Evolutionary conservation across 208 protist species (phyloP), one percentile per base, ranked within the genome.

Genomic region (Acanthamoeba rhysodes): DNA sequence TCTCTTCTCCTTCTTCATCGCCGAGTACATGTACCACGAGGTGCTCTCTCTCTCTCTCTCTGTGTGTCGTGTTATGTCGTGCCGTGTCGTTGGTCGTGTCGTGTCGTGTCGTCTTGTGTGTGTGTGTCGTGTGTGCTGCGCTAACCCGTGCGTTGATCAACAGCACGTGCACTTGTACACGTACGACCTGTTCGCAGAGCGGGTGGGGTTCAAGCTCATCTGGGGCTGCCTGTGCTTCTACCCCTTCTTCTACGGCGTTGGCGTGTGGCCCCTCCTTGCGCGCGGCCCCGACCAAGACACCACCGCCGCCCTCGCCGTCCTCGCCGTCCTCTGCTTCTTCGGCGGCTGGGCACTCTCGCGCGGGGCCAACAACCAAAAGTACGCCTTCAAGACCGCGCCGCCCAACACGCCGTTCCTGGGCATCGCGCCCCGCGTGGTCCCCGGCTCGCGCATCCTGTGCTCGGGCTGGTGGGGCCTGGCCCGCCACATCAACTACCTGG

Each of bases 401-500:
- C 24, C 34, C 34, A 29, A 10, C 7, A 1, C 34, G 34, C 12
- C 29, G 29, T 80, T 80, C 37, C 72, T 80, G 24, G 72, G 72
- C 72, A 80, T 80, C 16, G 37, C 29, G 37, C 72, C 72, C 7
- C 72, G 72, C 37, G 32, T 29, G 16, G 22, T 80, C 9, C 34
- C 34, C 72, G 72, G 62, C 27, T 68, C 62, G 62, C 62, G 62
- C 62, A 22, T 68, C 62, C 62, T 68, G 24, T 68, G 62, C 62
- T 68, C 29, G 10, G 80, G 80, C 45, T 90, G 37, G 48, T 90
- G 80, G 80, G 80, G 48, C n/a, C 53, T 90, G 5, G 20, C 48
- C 10, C 80, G 80, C 53, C 80, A 90, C 80, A 90, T 90, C 80
- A 90, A 90, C 80, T 90, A 90, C 80, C 53, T 90, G 41, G 80